A percentile compares a stretch with the other conserved stretches of the same genome.
phyloP scores from a whole-genome alignment of 1,284 basidiomycete genomes.

The Ustilago trichophora region DNA sequence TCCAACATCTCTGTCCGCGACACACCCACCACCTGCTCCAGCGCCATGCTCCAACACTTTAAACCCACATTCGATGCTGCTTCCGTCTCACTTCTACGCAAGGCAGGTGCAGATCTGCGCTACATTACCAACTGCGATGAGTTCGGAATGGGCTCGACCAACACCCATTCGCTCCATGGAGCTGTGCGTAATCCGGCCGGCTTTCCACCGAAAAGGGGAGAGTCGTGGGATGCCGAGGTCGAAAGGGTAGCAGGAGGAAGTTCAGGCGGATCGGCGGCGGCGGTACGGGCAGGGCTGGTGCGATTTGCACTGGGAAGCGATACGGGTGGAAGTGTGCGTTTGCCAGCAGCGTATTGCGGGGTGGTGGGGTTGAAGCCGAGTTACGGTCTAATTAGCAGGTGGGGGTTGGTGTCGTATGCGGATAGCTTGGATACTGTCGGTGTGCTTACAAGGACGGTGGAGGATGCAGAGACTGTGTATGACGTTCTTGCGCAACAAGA shows the following conservation, averaged over 20 bases:
- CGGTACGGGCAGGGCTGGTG: slow-evolving; percentile 50
- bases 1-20: slow-evolving; percentile 57
- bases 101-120: slow-evolving; percentile 77
- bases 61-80: slow-evolving; percentile 86
- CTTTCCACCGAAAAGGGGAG: neutral
- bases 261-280: slow-evolving; percentile 65
- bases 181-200: slow-evolving; percentile 55
- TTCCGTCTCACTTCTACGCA: slow-evolving; percentile 75
- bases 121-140: slow-evolving; percentile 97
- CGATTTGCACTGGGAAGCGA: slow-evolving; percentile 82
- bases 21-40: slow-evolving; percentile 51
- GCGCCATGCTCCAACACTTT: slow-evolving; percentile 69
- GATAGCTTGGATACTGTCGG: slow-evolving; percentile 96
- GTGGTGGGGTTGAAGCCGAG: slow-evolving; percentile 92
- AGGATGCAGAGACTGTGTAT: slow-evolving; percentile 72
- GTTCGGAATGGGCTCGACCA: slow-evolving; percentile 86
- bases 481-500: slow-evolving; percentile 77
- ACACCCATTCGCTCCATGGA: slow-evolving; percentile 55
- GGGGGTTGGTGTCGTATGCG: slow-evolving; percentile 91
- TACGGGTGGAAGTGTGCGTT: slow-evolving; percentile 90
- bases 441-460: slow-evolving; percentile 74
- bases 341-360: slow-evolving; percentile 94
- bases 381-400: slow-evolving; percentile 88
- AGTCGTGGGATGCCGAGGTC: slow-evolving; percentile 64
- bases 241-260: slow-evolving; percentile 72